Conservation (phyloP, 2,329 filamentous ascomycete genomes). For the Aspergillus glaucus region DNA sequence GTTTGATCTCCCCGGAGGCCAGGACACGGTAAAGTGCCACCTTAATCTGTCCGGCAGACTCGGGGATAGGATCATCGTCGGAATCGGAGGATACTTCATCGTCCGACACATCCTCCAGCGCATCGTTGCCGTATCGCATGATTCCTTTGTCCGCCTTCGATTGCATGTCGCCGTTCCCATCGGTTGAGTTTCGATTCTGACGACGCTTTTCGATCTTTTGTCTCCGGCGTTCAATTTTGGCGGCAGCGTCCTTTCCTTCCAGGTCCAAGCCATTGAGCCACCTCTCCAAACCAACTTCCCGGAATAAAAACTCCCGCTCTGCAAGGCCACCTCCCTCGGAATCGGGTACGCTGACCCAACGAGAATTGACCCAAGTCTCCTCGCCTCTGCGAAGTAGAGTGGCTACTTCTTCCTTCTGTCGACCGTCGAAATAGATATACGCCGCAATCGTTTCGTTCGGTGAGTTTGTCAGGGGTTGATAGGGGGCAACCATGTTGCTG, state of each 20-base stretch:
- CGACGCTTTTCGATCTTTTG: slow-evolving; percentile 75
- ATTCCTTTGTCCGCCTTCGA: slow-evolving; percentile 47
- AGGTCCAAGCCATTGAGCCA: slow-evolving; percentile 96
- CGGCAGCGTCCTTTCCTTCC: slow-evolving; percentile 84
- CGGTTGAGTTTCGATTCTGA: slow-evolving; percentile 61
- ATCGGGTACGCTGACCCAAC: slow-evolving; percentile 92
- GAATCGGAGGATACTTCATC: slow-evolving; percentile 66
- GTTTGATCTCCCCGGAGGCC: slow-evolving; percentile 94
- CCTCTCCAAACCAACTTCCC: slow-evolving; percentile 88
- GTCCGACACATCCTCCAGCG: slow-evolving; percentile 66
- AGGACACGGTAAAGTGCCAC: slow-evolving; percentile 93
- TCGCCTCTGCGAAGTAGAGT: slow-evolving; percentile 86
- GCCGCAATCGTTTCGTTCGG: slow-evolving; percentile 96
- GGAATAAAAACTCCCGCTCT: slow-evolving; percentile 93
- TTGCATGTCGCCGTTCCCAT: slow-evolving; percentile 48
- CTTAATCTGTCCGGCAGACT: slow-evolving; percentile 96
- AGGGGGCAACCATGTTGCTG: slow-evolving; percentile 63
- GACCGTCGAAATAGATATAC: slow-evolving; percentile 97
- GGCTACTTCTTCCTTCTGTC: slow-evolving; percentile 92
- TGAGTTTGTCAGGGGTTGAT: slow-evolving; percentile 85
- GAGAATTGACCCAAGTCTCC: slow-evolving; percentile 97
- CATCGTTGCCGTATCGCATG: slow-evolving; percentile 73
- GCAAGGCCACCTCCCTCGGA: slow-evolving; percentile 89
- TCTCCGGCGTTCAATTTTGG: slow-evolving; percentile 62
- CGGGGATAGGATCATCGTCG: slow-evolving; percentile 78